phyloP scores from a whole-genome alignment of 345 rosid genomes.

The Diplotaxis tenuifolia region DNA sequence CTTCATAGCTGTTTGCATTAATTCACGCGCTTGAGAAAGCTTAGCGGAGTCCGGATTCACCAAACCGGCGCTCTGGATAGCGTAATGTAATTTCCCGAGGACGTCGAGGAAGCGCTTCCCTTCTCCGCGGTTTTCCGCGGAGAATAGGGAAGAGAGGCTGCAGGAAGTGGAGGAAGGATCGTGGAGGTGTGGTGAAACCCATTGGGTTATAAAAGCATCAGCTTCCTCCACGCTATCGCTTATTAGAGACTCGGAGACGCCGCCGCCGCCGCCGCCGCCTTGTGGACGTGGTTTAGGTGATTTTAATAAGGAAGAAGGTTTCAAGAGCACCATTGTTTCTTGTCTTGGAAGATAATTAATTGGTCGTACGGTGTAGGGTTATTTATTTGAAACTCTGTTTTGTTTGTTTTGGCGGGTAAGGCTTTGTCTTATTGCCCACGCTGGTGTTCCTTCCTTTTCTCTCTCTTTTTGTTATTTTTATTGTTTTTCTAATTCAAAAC shows the following conservation, averaged over 20 bases:
- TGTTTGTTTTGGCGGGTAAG: conserved; percentile 1
- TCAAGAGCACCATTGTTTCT: conserved; percentile 28
- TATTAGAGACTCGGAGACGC: conserved; percentile 50
- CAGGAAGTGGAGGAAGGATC: conserved; percentile 18
- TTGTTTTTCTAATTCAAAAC: not conserved
- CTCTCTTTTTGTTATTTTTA: not conserved
- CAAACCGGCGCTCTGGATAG: conserved; percentile 45
- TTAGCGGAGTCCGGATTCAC: conserved; percentile 39
- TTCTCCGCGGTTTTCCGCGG: conserved; percentile 40
- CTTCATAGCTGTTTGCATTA: conserved; percentile 66
- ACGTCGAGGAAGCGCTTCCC: conserved; percentile 52
- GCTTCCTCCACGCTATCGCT: conserved; percentile 49
- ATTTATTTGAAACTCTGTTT: conserved; percentile 19
- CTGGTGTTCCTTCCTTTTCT: not conserved
- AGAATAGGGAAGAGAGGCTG: conserved; percentile 43
- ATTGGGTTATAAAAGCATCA: conserved; percentile 40
- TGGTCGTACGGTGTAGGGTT: not conserved
- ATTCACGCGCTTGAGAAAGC: conserved; percentile 47
- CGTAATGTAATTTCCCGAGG: conserved; percentile 45
- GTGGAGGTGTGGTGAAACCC: conserved; percentile 33
- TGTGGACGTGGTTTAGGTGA: not conserved
- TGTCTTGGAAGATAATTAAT: not conserved
- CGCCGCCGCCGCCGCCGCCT: conserved; percentile 33
- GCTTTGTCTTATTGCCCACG: conserved; percentile 10
- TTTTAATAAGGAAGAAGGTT: conserved; percentile 17